These are phyloP conservation scores for Chlorencoelia australis DNA, from an alignment of 2,329 filamentous ascomycete species.

Conservation along the genomic window DNA sequence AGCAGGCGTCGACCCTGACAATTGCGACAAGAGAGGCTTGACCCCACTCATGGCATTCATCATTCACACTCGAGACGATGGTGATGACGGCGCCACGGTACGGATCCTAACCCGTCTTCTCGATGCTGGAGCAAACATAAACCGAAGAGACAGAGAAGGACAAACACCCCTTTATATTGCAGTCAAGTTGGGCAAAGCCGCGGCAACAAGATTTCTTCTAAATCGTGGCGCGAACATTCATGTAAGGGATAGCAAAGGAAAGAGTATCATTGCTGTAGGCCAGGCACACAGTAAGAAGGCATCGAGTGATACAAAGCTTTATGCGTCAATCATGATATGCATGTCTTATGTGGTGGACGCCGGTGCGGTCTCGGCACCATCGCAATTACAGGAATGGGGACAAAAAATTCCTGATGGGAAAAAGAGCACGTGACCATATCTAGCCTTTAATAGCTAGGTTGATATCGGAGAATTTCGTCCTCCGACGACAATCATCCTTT, in stretches of 20 bases:
- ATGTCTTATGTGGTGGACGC: constrained; percentile 4
- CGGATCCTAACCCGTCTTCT: constrained; percentile 3
- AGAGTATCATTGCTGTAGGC: constrained; percentile 8
- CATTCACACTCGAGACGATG: constrained; percentile 5
- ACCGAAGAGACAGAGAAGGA: constrained; percentile 8
- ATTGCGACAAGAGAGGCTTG: constrained; percentile 8
- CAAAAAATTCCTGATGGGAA: too few relatives aligned
- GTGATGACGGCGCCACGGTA: constrained; percentile 6
- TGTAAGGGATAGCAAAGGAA: constrained; percentile 3
- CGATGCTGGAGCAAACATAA: constrained; percentile 9
- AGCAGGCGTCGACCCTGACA: constrained; percentile 8
- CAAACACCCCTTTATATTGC: constrained; percentile 12
- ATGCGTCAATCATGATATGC: constrained; percentile 10
- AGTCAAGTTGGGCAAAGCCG: constrained; percentile 8
- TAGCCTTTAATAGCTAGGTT: too few relatives aligned
- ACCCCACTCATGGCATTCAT: constrained; percentile 14
- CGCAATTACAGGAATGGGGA: constrained; percentile 12
- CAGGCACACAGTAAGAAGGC: constrained; percentile 1
- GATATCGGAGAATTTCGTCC: too few relatives aligned
- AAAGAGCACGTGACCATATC: too few relatives aligned
- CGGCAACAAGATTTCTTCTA: constrained; percentile 10
- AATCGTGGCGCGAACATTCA: constrained; percentile 8
- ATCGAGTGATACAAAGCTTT: constrained; percentile 2
- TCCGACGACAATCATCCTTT: too few relatives aligned
- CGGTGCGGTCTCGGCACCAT: constrained; percentile 8